Conservation (phyloP, 2,329 filamentous ascomycete species). For the Ceratocystis destructans region DNA sequence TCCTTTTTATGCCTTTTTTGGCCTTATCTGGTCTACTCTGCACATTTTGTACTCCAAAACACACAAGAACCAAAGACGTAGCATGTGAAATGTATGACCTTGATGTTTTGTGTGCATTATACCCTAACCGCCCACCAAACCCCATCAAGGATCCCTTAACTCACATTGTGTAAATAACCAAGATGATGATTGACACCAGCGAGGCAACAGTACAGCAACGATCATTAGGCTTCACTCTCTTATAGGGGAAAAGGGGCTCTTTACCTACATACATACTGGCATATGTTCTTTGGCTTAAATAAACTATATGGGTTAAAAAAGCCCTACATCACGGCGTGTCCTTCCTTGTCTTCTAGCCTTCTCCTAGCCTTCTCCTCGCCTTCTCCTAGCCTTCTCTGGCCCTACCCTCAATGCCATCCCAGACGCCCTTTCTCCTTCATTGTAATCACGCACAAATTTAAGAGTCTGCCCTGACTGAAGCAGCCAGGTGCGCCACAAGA, state of each 20-base stretch:
- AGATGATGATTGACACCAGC: slow-evolving; percentile 1
- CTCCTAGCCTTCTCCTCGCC: background rate
- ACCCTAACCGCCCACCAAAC: background rate
- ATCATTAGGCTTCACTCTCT: background rate
- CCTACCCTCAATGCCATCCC: background rate
- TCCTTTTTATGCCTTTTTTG: background rate
- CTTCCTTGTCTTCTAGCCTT: background rate
- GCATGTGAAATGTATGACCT: background rate
- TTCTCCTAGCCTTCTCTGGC: background rate
- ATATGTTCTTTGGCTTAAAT: no score
- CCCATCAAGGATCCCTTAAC: background rate
- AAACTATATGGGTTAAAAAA: background rate
- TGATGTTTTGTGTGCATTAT: background rate
- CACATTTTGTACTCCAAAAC: background rate
- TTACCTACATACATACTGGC: background rate
- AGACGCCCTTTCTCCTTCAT: background rate
- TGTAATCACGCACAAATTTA: background rate
- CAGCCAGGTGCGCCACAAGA: background rate
- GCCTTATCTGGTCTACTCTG: background rate
- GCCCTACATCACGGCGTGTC: background rate
- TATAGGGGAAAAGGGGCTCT: background rate
- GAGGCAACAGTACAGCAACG: background rate
- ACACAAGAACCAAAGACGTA: background rate
- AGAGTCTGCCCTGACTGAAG: background rate
- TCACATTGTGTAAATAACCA: background rate